Evolutionary conservation across 2,329 filamentous ascomycete genomes (phyloP).

Genomic region (Hypocreales sp.): DNA sequence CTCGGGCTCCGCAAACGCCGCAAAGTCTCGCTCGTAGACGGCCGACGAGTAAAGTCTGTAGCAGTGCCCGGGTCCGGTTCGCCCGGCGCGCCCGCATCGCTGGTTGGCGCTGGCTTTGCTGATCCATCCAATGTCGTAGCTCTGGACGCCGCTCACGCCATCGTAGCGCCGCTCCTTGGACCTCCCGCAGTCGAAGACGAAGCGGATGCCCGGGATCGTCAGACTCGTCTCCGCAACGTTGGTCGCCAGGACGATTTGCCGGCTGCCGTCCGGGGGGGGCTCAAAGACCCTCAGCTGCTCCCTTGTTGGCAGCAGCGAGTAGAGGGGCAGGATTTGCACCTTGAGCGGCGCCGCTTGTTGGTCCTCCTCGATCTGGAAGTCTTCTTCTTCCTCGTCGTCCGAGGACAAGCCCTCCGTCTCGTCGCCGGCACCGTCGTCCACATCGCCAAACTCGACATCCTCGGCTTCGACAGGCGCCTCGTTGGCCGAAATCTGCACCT

Average conservation of each 20-base stretch:
- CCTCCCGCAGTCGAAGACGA: slow-evolving; percentile 88
- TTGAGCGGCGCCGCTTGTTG: slow-evolving; percentile 43
- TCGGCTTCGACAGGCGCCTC: slow-evolving; percentile 73
- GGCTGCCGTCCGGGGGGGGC: slow-evolving; percentile 62
- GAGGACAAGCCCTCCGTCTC: slow-evolving; percentile 44
- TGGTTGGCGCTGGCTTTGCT: slow-evolving; percentile 94
- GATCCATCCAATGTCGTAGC: slow-evolving; percentile 90
- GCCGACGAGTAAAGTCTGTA: slow-evolving; percentile 91
- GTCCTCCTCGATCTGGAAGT: slow-evolving; percentile 56
- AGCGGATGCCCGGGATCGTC: slow-evolving; percentile 87
- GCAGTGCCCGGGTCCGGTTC: slow-evolving; percentile 91
- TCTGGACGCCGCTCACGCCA: slow-evolving; percentile 78
- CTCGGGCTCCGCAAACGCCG: slow-evolving; percentile 75
- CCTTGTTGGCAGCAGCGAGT: slow-evolving; percentile 78
- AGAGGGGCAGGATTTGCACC: slow-evolving; percentile 84
- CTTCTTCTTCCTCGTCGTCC: slow-evolving; percentile 40
- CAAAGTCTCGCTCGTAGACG: slow-evolving; percentile 80
- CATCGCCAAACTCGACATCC: slow-evolving; percentile 67
- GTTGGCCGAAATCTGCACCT: slow-evolving; percentile 58
- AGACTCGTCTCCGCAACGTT: slow-evolving; percentile 96
- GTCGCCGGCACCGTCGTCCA: slow-evolving; percentile 43
- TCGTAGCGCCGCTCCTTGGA: slow-evolving; percentile 89
- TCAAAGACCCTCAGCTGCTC: slow-evolving; percentile 90
- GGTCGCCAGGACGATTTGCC: slow-evolving; percentile 80
- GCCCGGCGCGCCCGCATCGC: slow-evolving; percentile 80